Base-by-base conservation (phyloP, 257 asterid genomes). In the Nicotiana paniculata region DNA sequence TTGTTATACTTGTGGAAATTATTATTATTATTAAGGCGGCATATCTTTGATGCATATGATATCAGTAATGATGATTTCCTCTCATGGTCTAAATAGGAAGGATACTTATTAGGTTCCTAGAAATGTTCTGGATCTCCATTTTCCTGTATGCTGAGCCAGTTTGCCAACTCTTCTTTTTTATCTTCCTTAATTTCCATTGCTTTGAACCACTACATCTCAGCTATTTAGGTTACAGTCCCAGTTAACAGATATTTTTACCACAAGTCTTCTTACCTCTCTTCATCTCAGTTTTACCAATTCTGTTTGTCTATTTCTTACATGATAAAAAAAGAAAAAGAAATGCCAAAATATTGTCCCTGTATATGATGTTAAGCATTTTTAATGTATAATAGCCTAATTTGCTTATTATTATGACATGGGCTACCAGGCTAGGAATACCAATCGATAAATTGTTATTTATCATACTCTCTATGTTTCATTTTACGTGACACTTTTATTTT, bases 161-260 rank as follows among this genome's bases (percentile, higher is more conserved):
- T 72, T 46, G 15, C 48, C 39, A 46, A 26, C 61, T 72, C 8
- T 10, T 68, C 54, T 43, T 43, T 18, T 46, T 72, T 72, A 12
- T 51, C 37, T 6, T 21, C 37, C 79, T 13, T 46, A 58, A 46
- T 72, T 12, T 46, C 61, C 61, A 46, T 72, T 72, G 26, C 61
- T 72, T 15, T 72, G 79, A 72, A 46, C 61, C 79, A 72, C 37
- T 72, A 21, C 61, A 72, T 72, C 79, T 72, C 24, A 43, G 17
- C 39, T 24, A 46, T 35, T 24, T 72, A 46, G 61, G 35, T 72
- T 46, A 72, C 39, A 72, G 48, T 72, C 39, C 61, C 79, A 46
- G 21, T 17, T n/a, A 46, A 16, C 28, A 33, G 3, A 10, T 6
- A 46, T 13, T 24, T 13, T 72, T 35, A 72, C 37, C 39, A 3